These are phyloP conservation scores for Patellifolia procumbens DNA, from an alignment of 179 eudicot genomes.

Conservation along the genomic window DNA sequence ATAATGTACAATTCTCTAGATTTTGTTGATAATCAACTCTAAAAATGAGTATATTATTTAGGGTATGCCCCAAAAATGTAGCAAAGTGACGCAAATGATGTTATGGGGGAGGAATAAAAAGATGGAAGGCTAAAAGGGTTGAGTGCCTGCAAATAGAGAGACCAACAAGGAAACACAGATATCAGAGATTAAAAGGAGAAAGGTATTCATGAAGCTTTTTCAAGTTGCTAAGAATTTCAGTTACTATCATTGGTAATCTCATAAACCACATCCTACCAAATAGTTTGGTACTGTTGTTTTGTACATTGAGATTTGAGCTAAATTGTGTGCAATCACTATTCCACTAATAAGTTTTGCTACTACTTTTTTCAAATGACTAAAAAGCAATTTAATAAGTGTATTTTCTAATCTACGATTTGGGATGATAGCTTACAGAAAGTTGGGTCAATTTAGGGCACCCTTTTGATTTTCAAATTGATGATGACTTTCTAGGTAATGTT, in stretches of 20 bases:
- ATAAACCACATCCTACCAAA: neutral
- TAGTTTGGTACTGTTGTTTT: conserved; percentile 7
- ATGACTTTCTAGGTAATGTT: too few species aligned
- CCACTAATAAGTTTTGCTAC: too few species aligned
- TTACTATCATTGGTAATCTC: conserved; percentile 31
- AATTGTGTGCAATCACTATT: too few species aligned
- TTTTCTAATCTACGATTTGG: too few species aligned
- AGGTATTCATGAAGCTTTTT: conserved; percentile 33
- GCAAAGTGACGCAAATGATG: conserved; percentile 10
- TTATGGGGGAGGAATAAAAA: neutral
- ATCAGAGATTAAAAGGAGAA: conserved; percentile 23
- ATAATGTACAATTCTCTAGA: conserved; percentile 28
- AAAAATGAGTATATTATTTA: neutral
- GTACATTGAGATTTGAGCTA: neutral
- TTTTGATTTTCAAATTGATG: too few species aligned
- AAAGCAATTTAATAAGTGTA: too few species aligned
- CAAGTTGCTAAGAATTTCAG: conserved; percentile 20
- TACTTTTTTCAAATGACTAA: too few species aligned
- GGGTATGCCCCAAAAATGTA: conserved; percentile 5
- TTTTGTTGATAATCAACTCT: conserved; percentile 23
- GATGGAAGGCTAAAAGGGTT: neutral
- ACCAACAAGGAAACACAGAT: conserved; percentile 23
- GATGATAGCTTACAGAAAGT: too few species aligned
- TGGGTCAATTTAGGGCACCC: too few species aligned
- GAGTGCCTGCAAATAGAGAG: conserved; percentile 34